Percentiles rank a stretch among this genome's conserved stretches.
Evolutionary conservation across 768 basidiomycete species (phyloP).

Genomic region (Podaxis pistillaris): DNA sequence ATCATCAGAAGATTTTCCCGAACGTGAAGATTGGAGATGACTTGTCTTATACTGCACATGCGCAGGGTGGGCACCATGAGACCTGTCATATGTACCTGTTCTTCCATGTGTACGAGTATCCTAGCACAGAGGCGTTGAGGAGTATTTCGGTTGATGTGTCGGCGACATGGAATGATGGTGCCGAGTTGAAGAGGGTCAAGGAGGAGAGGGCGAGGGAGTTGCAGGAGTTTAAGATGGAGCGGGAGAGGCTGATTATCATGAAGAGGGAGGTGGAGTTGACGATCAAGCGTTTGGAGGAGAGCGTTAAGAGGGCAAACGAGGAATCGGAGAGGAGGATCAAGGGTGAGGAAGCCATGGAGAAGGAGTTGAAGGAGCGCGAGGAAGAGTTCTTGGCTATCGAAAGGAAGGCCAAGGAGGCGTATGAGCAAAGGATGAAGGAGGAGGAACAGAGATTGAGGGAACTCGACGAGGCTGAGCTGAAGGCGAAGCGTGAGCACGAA

Average conservation of each 20-base stretch:
- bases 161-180: constrained; percentile 10
- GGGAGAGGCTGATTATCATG: constrained; percentile 5
- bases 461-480: background rate
- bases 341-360: background rate
- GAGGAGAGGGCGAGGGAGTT: constrained; percentile 3
- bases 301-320: background rate
- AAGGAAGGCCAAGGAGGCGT: constrained; percentile 2
- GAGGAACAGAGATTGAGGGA: background rate
- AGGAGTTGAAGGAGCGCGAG: background rate
- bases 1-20: constrained; percentile 9
- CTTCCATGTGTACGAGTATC: constrained; percentile 15
- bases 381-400: constrained; percentile 6
- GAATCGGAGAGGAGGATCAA: constrained; percentile 1
- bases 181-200: background rate
- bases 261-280: constrained; percentile 7
- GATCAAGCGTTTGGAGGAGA: constrained; percentile 7
- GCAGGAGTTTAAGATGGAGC: constrained; percentile 3
- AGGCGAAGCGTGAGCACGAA: background rate
- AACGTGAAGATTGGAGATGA: constrained; percentile 5
- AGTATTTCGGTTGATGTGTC: constrained; percentile 11
- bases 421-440: constrained; percentile 3
- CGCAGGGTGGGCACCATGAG: background rate
- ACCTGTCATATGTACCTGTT: constrained; percentile 4
- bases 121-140: constrained; percentile 6
- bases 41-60: background rate